Conservation (phyloP, 257 asterid species). For the Nemophila menziesii region DNA sequence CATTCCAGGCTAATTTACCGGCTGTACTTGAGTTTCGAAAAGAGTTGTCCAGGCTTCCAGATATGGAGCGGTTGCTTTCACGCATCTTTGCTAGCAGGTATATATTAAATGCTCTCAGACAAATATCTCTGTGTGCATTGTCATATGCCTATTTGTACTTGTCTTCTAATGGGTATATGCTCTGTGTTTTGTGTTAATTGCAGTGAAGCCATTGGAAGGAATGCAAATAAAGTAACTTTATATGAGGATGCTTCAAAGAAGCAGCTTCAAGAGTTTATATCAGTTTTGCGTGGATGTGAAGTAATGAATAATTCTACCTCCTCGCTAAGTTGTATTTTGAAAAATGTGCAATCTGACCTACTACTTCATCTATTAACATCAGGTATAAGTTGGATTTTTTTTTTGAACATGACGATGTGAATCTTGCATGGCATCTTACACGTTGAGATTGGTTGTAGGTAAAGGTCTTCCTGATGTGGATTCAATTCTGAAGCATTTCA, state of each 20-base stretch:
- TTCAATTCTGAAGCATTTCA: conserved; percentile 58
- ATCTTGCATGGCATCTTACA: conserved; percentile 20
- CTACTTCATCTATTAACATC: conserved; percentile 55
- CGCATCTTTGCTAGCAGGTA: conserved; percentile 83
- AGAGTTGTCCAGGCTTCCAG: conserved; percentile 77
- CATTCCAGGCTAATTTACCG: conserved; percentile 48
- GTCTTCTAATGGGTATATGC: background rate
- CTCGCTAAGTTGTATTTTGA: conserved; percentile 44
- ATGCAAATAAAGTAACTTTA: conserved; percentile 70
- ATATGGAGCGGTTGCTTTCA: conserved; percentile 91
- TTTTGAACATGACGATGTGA: conserved; percentile 6
- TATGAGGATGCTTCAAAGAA: conserved; percentile 91
- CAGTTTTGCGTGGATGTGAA: conserved; percentile 86
- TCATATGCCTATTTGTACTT: background rate
- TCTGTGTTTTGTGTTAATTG: conserved; percentile 13
- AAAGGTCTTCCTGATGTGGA: conserved; percentile 52
- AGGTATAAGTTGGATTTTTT: conserved; percentile 35
- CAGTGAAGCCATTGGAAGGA: conserved; percentile 92
- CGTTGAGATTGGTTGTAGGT: conserved; percentile 31
- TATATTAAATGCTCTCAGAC: conserved; percentile 10
- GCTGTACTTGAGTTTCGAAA: conserved; percentile 66
- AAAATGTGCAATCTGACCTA: conserved; percentile 47
- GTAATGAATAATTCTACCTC: conserved; percentile 59
- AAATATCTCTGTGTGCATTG: background rate
- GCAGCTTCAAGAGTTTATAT: conserved; percentile 82